Evolutionary conservation across 179 eudicot genomes (phyloP).

Genomic region (Beta corolliflora): DNA sequence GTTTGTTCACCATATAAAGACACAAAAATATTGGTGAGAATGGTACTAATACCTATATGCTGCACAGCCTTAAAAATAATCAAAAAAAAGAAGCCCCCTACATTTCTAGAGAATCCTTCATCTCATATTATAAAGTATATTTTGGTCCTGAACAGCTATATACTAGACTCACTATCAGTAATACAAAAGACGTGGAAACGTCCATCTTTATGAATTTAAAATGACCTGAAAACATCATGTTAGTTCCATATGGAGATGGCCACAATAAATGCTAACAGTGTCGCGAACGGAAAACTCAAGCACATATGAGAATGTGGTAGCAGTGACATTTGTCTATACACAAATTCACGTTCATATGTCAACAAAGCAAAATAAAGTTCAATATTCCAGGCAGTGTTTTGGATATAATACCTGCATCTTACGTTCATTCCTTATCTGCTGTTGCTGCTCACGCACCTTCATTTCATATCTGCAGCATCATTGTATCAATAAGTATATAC

Average conservation of each 20-base stretch:
- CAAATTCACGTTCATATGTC: constrained; percentile 12
- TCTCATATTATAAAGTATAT: neutral
- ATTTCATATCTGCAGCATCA: constrained; percentile 77
- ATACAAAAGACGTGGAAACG: neutral
- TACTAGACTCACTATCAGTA: too few species aligned
- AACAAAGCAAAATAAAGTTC: neutral
- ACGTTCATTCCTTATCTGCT: constrained; percentile 68
- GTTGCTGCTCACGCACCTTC: constrained; percentile 91
- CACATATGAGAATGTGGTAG: neutral
- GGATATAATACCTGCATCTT: constrained; percentile 67
- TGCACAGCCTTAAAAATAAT: neutral
- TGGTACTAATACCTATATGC: neutral
- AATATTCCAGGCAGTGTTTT: neutral
- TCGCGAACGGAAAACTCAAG: neutral
- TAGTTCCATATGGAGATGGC: neutral
- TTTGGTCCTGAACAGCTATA: neutral
- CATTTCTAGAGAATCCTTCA: neutral
- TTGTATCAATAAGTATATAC: constrained; percentile 10
- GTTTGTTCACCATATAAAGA: constrained; percentile 8
- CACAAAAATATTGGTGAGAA: neutral
- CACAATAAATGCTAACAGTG: neutral
- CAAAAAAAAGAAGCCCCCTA: too few species aligned
- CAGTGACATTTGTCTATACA: neutral
- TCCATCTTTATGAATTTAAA: neutral
- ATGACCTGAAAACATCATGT: neutral